Percentiles rank a stretch among this genome's conserved stretches.
Evolutionary conservation across 345 rosid species (phyloP).

Genomic region (Gossypium thurberi): DNA sequence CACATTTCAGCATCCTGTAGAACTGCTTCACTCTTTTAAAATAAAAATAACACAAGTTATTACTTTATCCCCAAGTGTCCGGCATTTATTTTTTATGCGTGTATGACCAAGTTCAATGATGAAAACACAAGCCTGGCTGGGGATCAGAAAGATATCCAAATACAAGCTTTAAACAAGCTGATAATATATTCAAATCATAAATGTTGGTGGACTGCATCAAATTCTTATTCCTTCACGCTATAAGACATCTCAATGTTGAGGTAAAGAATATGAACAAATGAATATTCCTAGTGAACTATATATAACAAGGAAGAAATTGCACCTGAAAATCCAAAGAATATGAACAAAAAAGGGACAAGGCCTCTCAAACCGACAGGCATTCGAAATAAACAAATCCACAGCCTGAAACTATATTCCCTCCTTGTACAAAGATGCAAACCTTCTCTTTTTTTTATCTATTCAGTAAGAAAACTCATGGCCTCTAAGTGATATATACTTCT

Average conservation of each 20-base stretch:
- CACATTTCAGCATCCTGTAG: neutral
- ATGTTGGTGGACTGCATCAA: neutral
- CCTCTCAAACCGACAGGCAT: constrained; percentile 5
- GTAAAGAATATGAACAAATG: constrained; percentile 18
- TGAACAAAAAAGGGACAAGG: neutral
- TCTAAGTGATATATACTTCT: constrained; percentile 75
- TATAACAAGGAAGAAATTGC: constrained; percentile 17
- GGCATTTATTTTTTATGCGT: neutral
- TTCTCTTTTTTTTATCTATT: constrained; percentile 1
- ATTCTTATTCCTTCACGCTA: constrained; percentile 7
- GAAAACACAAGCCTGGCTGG: constrained; percentile 1
- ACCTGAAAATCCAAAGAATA: constrained; percentile 3
- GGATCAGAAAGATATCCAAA: neutral
- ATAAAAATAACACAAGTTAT: neutral
- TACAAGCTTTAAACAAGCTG: neutral
- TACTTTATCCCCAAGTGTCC: neutral
- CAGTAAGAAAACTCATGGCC: constrained; percentile 91
- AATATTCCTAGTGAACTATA: constrained; percentile 18
- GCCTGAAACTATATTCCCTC: constrained; percentile 2
- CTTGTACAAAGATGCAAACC: neutral
- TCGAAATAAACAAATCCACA: neutral
- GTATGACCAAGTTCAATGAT: neutral
- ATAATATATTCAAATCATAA: neutral
- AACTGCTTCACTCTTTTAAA: neutral
- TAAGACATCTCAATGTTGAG: constrained; percentile 11